phyloP scores from a whole-genome alignment of 2,329 filamentous ascomycete genomes.

The Tolypocladium nubicola region DNA sequence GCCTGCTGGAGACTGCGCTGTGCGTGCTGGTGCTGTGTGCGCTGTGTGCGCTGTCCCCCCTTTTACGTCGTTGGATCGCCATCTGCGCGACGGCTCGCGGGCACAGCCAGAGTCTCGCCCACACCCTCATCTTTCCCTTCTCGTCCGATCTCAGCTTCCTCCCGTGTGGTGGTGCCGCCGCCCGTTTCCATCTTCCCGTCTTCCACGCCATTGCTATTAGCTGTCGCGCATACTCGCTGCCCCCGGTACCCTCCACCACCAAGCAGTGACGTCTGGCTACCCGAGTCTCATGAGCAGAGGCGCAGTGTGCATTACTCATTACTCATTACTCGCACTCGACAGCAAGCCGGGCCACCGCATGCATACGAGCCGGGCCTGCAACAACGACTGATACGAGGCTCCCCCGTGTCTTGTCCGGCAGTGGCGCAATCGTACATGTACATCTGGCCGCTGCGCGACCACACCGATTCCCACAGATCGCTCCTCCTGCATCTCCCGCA shows the following conservation, averaged over 20 bases:
- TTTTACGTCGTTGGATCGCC: neutral
- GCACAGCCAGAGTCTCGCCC: neutral
- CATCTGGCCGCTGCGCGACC: neutral
- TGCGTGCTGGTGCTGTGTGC: too few species aligned
- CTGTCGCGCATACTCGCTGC: too few species aligned
- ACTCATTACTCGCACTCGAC: neutral
- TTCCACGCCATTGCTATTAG: neutral
- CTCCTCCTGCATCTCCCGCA: conserved; percentile 5
- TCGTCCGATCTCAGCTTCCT: neutral
- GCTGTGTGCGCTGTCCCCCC: neutral
- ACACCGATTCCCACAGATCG: conserved; percentile 8
- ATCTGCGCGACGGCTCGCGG: neutral
- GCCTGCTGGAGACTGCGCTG: neutral
- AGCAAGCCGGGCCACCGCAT: neutral
- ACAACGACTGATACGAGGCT: neutral
- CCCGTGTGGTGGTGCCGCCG: neutral
- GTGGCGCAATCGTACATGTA: neutral
- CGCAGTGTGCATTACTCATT: neutral
- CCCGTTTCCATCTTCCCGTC: neutral
- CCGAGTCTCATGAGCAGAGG: neutral
- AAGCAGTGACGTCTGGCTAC: neutral
- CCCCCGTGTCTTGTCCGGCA: neutral
- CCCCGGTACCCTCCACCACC: neutral
- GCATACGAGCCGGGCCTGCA: neutral
- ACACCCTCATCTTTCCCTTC: neutral